phyloP scores from a whole-genome alignment of 1,139 yeast genomes.

The Protomyces lactucae-debilis region DNA sequence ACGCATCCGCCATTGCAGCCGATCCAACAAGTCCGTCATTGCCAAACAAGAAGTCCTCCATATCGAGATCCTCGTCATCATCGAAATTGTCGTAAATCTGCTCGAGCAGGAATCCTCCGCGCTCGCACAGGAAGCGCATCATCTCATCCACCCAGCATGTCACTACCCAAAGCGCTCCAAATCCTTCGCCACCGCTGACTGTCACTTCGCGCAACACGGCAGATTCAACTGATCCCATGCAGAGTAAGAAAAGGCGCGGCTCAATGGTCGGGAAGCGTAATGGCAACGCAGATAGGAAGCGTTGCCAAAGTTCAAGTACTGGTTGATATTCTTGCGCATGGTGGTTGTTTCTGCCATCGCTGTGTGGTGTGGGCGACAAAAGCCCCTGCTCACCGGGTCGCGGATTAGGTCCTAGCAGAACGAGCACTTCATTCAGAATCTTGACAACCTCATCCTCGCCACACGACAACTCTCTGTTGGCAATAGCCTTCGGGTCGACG shows the following conservation, averaged over 20 bases:
- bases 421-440: slow-evolving; percentile 21
- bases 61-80: slow-evolving; percentile 21
- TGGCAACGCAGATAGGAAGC: slow-evolving; percentile 47
- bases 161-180: slow-evolving; percentile 74
- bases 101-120: slow-evolving; percentile 54
- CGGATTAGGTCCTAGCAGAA: slow-evolving; percentile 15
- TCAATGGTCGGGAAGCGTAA: slow-evolving; percentile 47
- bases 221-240: slow-evolving; percentile 54
- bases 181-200: slow-evolving; percentile 55
- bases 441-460: slow-evolving; percentile 34
- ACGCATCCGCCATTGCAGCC: background rate
- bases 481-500: slow-evolving; percentile 51
- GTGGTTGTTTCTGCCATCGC: background rate
- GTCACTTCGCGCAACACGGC: slow-evolving; percentile 64
- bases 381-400: slow-evolving; percentile 1
- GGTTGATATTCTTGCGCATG: slow-evolving; percentile 10
- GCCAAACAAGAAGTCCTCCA: slow-evolving; percentile 1
- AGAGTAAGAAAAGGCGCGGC: slow-evolving; percentile 54
- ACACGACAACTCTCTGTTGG: slow-evolving; percentile 56
- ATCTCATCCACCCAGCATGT: slow-evolving; percentile 76
- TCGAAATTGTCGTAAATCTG: slow-evolving; percentile 27
- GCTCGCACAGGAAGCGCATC: slow-evolving; percentile 62
- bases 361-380: background rate
- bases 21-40: background rate
- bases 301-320: slow-evolving; percentile 43